phyloP scores from a whole-genome alignment of 2,329 filamentous ascomycete species.

The Sporothrix brunneoviolacea region DNA sequence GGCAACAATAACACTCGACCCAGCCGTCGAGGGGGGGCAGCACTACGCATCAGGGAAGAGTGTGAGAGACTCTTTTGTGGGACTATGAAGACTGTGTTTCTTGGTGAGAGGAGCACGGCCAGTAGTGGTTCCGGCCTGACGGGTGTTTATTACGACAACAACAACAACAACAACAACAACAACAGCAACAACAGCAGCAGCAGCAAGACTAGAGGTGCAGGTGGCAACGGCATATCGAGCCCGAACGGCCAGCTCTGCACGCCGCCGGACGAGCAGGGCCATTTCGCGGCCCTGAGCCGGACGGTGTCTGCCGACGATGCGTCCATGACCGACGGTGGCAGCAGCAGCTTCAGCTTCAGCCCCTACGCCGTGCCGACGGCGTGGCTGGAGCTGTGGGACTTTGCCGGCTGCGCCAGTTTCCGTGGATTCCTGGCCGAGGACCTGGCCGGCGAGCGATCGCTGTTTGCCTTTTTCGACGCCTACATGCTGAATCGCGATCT shows the following conservation, averaged over 20 bases:
- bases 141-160: conserved; percentile 54
- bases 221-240: no score
- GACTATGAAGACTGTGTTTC: conserved; percentile 88
- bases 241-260: conserved; percentile 28
- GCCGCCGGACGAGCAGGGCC: conserved; percentile 42
- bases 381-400: conserved; percentile 80
- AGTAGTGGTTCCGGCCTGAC: conserved; percentile 78
- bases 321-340: background rate
- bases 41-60: conserved; percentile 96
- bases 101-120: conserved; percentile 81
- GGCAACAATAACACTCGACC: conserved; percentile 35
- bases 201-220: conserved; percentile 17
- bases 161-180: conserved; percentile 19
- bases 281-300: conserved; percentile 25
- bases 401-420: conserved; percentile 75
- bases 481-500: conserved; percentile 66
- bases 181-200: conserved; percentile 19
- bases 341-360: background rate
- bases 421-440: conserved; percentile 74
- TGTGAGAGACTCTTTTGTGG: conserved; percentile 99
- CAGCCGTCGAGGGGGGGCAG: conserved; percentile 76
- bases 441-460: conserved; percentile 50
- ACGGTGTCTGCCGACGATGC: conserved; percentile 19
- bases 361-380: conserved; percentile 31
- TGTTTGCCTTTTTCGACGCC: conserved; percentile 71